phyloP scores from a whole-genome alignment of 2,329 filamentous ascomycete species.

The Lachnellula willkommii region DNA sequence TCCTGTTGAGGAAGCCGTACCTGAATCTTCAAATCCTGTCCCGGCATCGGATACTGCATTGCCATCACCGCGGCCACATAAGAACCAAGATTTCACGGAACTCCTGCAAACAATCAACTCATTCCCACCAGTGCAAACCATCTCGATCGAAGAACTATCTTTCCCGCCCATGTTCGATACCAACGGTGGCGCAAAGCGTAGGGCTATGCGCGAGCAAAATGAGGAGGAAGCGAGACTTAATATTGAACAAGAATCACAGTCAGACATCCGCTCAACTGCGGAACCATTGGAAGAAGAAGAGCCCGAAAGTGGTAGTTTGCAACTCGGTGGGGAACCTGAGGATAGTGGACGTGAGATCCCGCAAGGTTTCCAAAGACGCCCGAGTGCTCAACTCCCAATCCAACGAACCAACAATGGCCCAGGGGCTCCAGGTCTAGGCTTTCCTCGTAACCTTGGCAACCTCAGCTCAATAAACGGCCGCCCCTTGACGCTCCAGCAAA shows the following conservation, averaged over 20 bases:
- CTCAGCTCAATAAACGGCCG: conserved; percentile 60
- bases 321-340: conserved; percentile 88
- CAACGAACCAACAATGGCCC: conserved; percentile 54
- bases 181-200: conserved; percentile 74
- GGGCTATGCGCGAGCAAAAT: conserved; percentile 66
- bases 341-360: conserved; percentile 52
- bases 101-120: conserved; percentile 43
- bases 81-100: conserved; percentile 31
- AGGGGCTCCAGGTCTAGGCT: conserved; percentile 50
- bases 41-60: conserved; percentile 8
- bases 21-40: conserved; percentile 2
- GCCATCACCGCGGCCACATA: conserved; percentile 14
- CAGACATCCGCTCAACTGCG: conserved; percentile 43
- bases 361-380: conserved; percentile 52
- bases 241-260: conserved; percentile 49
- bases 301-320: conserved; percentile 75
- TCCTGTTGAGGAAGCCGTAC: conserved; percentile 10
- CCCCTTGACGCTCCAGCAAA: conserved; percentile 76
- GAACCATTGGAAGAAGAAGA: conserved; percentile 61
- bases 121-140: no score
- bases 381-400: conserved; percentile 70
- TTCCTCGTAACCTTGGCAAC: conserved; percentile 45
- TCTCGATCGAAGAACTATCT: conserved; percentile 37
- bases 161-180: conserved; percentile 76
- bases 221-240: conserved; percentile 54